These are phyloP conservation scores for Picocystis sp. DNA, from an alignment of 163 green algal genomes.

Conservation along the genomic window DNA sequence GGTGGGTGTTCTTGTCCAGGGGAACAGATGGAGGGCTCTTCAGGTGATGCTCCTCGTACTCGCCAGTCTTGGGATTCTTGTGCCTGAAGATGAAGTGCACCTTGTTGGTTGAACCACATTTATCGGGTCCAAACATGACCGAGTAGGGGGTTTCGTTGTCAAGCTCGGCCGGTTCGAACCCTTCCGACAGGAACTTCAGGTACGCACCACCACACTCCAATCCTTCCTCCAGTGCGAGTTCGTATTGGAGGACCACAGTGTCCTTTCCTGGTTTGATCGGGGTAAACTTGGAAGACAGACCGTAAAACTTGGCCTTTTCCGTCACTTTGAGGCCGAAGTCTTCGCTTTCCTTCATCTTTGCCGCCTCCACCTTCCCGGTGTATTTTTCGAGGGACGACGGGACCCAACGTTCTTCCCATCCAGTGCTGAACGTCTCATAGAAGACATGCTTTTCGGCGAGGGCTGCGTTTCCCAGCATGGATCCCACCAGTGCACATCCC, in stretches of 20 bases:
- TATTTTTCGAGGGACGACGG: too few species aligned
- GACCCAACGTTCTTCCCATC: too few species aligned
- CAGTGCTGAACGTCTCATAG: too few species aligned
- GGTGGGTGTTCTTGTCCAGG: slow-evolving; percentile 41
- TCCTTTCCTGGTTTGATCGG: too few species aligned
- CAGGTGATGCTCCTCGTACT: slow-evolving; percentile 69
- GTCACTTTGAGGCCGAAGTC: too few species aligned
- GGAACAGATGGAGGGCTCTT: slow-evolving; percentile 29
- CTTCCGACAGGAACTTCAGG: slow-evolving; percentile 66
- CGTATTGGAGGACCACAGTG: slow-evolving; percentile 61
- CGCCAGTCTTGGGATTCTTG: slow-evolving; percentile 38
- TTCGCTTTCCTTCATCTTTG: too few species aligned
- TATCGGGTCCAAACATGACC: slow-evolving; percentile 92
- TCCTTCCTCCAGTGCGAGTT: slow-evolving; percentile 45
- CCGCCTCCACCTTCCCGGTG: too few species aligned
- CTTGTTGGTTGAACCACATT: slow-evolving; percentile 69
- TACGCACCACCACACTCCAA: slow-evolving; percentile 74
- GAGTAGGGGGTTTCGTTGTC: slow-evolving; percentile 56
- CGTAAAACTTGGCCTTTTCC: too few species aligned
- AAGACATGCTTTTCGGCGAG: too few species aligned
- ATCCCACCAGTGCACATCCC: too few species aligned
- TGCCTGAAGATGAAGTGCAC: slow-evolving; percentile 72
- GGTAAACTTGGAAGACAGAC: too few species aligned
- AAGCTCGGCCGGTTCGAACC: slow-evolving; percentile 39
- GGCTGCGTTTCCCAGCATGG: too few species aligned